These are phyloP conservation scores for Kuraishia capsulata DNA, from an alignment of 805 yeast genomes.

Conservation along the genomic window DNA sequence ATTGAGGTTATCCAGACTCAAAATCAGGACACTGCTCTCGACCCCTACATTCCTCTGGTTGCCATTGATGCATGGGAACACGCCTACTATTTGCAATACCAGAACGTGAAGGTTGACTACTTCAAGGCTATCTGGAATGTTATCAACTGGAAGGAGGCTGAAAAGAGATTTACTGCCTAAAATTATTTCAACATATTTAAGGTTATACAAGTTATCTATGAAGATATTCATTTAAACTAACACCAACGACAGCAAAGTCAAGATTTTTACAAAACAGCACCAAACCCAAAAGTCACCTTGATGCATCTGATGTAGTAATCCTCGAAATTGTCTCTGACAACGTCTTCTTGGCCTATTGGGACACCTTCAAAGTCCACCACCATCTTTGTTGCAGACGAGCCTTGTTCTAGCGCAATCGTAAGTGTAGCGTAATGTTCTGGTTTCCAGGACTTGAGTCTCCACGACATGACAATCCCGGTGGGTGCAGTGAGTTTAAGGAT, in stretches of 20 bases:
- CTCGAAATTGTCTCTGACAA: slow-evolving; percentile 76
- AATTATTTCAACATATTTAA: neutral
- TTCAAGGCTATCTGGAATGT: slow-evolving; percentile 94
- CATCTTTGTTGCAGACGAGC: slow-evolving; percentile 76
- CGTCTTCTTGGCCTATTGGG: slow-evolving; percentile 92
- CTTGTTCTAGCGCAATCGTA: slow-evolving; percentile 60
- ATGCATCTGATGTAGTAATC: slow-evolving; percentile 85
- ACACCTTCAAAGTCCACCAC: slow-evolving; percentile 77
- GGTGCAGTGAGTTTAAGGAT: slow-evolving; percentile 50
- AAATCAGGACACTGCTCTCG: slow-evolving; percentile 82
- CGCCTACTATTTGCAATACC: slow-evolving; percentile 89
- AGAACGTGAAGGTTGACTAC: slow-evolving; percentile 85
- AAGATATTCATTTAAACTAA: neutral
- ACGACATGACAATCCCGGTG: slow-evolving; percentile 56
- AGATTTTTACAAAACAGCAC: slow-evolving; percentile 52
- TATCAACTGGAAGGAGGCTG: slow-evolving; percentile 89
- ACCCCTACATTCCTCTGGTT: slow-evolving; percentile 61
- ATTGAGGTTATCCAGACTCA: slow-evolving; percentile 73
- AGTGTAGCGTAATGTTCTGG: slow-evolving; percentile 70
- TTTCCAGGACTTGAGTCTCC: slow-evolving; percentile 92
- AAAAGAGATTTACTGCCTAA: slow-evolving; percentile 47
- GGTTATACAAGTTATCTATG: neutral
- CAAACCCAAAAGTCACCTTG: slow-evolving; percentile 89
- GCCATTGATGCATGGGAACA: slow-evolving; percentile 98
- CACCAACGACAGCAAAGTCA: neutral